phyloP scores from a whole-genome alignment of 345 rosid species.

The Salix viminalis region DNA sequence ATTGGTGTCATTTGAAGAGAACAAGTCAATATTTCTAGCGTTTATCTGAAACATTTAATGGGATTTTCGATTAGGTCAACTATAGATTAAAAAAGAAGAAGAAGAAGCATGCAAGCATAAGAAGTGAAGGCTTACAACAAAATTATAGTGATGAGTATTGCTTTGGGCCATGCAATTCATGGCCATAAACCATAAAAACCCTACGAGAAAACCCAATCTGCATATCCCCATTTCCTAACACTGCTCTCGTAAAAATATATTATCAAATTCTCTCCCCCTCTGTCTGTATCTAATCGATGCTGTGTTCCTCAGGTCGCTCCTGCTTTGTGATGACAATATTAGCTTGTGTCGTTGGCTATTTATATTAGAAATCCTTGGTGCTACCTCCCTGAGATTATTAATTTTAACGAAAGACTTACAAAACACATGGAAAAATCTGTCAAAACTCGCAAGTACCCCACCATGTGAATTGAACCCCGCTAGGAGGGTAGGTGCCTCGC shows the following conservation, averaged over 20 bases:
- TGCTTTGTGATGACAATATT: not conserved
- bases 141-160: not conserved
- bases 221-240: not conserved
- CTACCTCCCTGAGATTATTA: too few species aligned
- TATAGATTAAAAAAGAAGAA: not conserved
- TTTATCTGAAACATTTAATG: not conserved
- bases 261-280: not conserved
- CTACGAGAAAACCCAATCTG: not conserved
- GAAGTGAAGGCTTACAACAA: conserved; percentile 9
- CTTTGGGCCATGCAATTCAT: not conserved
- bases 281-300: too few species aligned
- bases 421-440: too few species aligned
- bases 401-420: too few species aligned
- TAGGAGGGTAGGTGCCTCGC: too few species aligned
- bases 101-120: not conserved
- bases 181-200: not conserved
- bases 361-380: not conserved
- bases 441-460: too few species aligned
- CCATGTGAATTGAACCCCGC: too few species aligned
- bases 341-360: not conserved
- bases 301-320: not conserved
- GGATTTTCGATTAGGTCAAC: not conserved
- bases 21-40: too few species aligned
- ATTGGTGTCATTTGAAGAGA: too few species aligned
- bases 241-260: not conserved